A percentile compares a stretch with the other conserved stretches of the same genome.
Conservation (phyloP, 306 rosid species). For the Pueraria montana region DNA sequence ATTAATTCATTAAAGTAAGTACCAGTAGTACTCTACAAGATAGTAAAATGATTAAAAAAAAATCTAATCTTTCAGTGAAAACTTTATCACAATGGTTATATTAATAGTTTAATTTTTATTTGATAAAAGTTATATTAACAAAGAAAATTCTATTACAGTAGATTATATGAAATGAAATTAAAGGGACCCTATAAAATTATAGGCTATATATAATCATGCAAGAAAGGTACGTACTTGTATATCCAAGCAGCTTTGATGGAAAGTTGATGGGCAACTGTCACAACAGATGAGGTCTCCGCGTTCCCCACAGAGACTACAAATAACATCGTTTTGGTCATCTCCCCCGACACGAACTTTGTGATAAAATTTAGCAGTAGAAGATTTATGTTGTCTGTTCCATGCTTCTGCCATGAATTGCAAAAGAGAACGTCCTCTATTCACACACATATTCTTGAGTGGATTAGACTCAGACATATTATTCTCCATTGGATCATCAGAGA, state of each 20-base stretch:
- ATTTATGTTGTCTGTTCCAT: constrained; percentile 67
- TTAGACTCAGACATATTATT: constrained; percentile 48
- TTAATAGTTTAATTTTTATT: neutral
- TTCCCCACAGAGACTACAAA: constrained; percentile 76
- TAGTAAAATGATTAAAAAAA: no score
- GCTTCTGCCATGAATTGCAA: constrained; percentile 69
- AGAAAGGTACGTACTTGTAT: constrained; percentile 53
- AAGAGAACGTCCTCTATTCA: constrained; percentile 61
- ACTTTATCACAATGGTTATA: no score
- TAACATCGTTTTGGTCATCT: constrained; percentile 72
- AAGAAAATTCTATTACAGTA: no score
- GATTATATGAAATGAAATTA: neutral
- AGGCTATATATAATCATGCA: neutral
- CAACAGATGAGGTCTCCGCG: constrained; percentile 75
- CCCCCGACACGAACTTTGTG: constrained; percentile 52
- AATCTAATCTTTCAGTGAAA: no score
- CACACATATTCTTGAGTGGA: constrained; percentile 58
- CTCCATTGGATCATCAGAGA: constrained; percentile 50
- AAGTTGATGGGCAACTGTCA: constrained; percentile 76
- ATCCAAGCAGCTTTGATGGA: constrained; percentile 76
- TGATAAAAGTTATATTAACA: no score
- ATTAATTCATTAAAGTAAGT: no score
- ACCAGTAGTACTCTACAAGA: no score
- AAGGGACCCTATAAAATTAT: neutral
- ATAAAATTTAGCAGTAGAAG: constrained; percentile 45